A percentile compares a stretch with the other conserved stretches of the same genome.
These are phyloP conservation scores for Sutorius australiensis DNA, from an alignment of 768 basidiomycete genomes.

Conservation along the genomic window DNA sequence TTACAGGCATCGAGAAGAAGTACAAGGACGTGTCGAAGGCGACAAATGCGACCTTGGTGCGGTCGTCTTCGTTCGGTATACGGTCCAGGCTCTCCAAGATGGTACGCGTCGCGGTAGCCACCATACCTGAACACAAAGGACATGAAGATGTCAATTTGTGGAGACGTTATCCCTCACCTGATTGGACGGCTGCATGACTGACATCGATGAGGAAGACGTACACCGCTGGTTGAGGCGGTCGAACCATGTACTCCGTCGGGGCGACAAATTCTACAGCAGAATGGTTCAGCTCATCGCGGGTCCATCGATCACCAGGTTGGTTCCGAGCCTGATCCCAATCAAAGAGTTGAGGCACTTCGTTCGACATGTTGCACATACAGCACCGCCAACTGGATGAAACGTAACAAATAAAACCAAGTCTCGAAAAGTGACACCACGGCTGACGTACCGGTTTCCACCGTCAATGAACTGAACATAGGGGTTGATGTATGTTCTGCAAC, in stretches of 20 bases:
- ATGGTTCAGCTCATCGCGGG: slow-evolving; percentile 88
- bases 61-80: slow-evolving; percentile 89
- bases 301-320: slow-evolving; percentile 94
- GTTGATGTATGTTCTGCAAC: slow-evolving; percentile 96
- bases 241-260: slow-evolving; percentile 99
- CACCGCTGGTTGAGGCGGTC: slow-evolving; percentile 95
- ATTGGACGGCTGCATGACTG: slow-evolving; percentile 86
- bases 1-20: slow-evolving; percentile 89
- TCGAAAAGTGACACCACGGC: neutral
- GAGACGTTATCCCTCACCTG: slow-evolving; percentile 48
- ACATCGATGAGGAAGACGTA: slow-evolving; percentile 98
- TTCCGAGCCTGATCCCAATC: slow-evolving; percentile 96
- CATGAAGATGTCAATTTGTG: neutral
- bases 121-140: slow-evolving; percentile 66
- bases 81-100: slow-evolving; percentile 94
- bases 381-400: slow-evolving; percentile 77
- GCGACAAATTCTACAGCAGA: slow-evolving; percentile 96
- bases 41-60: slow-evolving; percentile 90
- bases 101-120: slow-evolving; percentile 95
- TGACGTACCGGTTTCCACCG: slow-evolving; percentile 79
- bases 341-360: slow-evolving; percentile 96
- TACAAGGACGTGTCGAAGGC: slow-evolving; percentile 90
- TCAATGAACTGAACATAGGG: slow-evolving; percentile 98
- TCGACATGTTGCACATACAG: slow-evolving; percentile 97
- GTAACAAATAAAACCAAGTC: slow-evolving; percentile 1